These are phyloP conservation scores for Colletotrichum sojae DNA, from an alignment of 2,329 filamentous ascomycete genomes.

Conservation along the genomic window DNA sequence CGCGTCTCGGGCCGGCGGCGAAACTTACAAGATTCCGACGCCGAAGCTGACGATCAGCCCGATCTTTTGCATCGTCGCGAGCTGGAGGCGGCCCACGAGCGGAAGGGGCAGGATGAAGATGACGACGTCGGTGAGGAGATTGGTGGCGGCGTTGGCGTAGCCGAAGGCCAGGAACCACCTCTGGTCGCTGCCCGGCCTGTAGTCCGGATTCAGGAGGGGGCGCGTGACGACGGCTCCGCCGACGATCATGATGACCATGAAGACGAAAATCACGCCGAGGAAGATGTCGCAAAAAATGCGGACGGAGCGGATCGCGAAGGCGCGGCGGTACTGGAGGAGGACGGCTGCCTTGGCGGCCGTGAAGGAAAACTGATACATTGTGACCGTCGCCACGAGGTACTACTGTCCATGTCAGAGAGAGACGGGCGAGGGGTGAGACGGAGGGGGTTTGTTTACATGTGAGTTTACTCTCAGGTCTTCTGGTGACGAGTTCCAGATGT, in stretches of 20 bases:
- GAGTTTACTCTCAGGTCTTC: background rate
- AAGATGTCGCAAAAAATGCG: background rate
- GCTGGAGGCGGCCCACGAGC: conserved; percentile 15
- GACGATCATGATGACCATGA: background rate
- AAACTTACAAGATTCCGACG: conserved; percentile 39
- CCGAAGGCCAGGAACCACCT: background rate
- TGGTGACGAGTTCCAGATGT: no score
- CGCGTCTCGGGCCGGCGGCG: no score
- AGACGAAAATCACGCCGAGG: background rate
- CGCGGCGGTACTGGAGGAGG: conserved; percentile 1
- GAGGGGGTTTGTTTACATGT: background rate
- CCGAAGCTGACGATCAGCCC: conserved; percentile 31
- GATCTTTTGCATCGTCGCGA: conserved; percentile 27
- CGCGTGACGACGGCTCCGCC: background rate
- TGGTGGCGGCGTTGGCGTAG: conserved; percentile 1
- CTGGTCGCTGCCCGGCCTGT: background rate
- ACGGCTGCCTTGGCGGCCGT: background rate
- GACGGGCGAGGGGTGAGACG: background rate
- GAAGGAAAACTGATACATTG: background rate
- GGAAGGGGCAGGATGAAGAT: conserved; percentile 36
- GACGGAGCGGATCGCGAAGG: background rate
- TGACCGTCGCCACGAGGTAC: background rate
- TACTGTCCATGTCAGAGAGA: background rate
- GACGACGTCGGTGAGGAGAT: conserved; percentile 37
- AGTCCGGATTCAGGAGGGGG: background rate